Evolutionary conservation across 169 alveolate genomes (phyloP).

Genomic region (Plasmodium vinckei): DNA sequence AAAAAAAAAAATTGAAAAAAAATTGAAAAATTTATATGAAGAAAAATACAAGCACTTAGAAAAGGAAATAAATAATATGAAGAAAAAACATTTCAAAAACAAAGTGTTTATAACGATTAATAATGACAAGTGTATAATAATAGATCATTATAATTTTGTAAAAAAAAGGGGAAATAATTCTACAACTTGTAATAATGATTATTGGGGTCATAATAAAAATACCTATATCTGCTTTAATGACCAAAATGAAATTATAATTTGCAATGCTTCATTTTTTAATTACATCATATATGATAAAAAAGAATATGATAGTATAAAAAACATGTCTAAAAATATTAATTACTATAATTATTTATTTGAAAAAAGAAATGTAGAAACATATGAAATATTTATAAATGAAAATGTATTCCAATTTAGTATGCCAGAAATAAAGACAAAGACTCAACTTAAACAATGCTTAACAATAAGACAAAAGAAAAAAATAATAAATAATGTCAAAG

Average conservation of each 20-base stretch:
- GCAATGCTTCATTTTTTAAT: constrained; percentile 28
- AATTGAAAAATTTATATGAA: constrained; percentile 19
- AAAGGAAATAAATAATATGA: not conserved
- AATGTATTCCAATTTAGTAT: constrained; percentile 36
- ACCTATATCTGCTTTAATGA: constrained; percentile 20
- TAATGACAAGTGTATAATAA: constrained; percentile 1
- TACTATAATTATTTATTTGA: constrained; percentile 30
- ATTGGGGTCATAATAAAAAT: no score
- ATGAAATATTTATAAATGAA: constrained; percentile 16
- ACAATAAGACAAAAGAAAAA: constrained; percentile 7
- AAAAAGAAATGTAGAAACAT: constrained; percentile 8
- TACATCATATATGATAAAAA: constrained; percentile 6
- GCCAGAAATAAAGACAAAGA: not conserved
- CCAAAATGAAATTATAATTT: constrained; percentile 18
- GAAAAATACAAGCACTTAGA: constrained; percentile 16
- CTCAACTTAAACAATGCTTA: not conserved
- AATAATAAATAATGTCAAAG: not conserved
- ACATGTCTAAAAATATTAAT: constrained; percentile 11
- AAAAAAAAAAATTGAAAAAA: not conserved
- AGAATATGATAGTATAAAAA: not conserved
- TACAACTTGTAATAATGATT: not conserved
- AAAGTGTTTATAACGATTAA: constrained; percentile 21
- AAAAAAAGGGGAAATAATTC: not conserved
- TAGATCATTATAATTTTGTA: constrained; percentile 13
- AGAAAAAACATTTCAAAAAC: constrained; percentile 1